Conservation (phyloP, 176 grass and related monocot species). For the Zizania latifolia region DNA sequence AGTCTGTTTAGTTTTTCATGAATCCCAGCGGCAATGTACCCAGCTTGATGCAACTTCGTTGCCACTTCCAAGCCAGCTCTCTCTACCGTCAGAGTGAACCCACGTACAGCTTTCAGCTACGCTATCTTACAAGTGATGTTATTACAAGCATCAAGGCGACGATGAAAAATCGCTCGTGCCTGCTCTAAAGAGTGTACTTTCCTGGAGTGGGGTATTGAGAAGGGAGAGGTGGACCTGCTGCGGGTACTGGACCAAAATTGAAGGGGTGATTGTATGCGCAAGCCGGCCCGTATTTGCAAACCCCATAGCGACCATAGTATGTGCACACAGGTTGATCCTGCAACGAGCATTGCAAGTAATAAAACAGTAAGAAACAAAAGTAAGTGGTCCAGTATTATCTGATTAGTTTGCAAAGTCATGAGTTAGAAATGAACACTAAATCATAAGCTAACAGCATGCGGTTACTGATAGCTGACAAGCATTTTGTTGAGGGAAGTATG, state of each 20-base stretch:
- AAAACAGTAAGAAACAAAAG: neutral
- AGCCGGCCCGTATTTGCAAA: slow-evolving; percentile 74
- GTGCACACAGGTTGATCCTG: slow-evolving; percentile 80
- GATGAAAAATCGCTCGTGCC: slow-evolving; percentile 20
- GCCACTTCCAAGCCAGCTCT: slow-evolving; percentile 22
- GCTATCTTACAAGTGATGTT: slow-evolving; percentile 52
- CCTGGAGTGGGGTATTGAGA: slow-evolving; percentile 35
- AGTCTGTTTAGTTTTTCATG: neutral
- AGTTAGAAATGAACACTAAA: neutral
- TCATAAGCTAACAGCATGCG: neutral
- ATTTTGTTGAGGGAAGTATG: neutral
- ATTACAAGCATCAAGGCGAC: slow-evolving; percentile 29
- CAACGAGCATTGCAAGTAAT: slow-evolving; percentile 3
- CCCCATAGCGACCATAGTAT: slow-evolving; percentile 59
- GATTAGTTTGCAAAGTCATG: neutral
- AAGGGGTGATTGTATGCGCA: slow-evolving; percentile 80
- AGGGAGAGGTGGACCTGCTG: slow-evolving; percentile 38
- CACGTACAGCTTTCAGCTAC: slow-evolving; percentile 19
- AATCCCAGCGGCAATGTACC: slow-evolving; percentile 17
- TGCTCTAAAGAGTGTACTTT: slow-evolving; percentile 33
- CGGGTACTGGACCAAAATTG: slow-evolving; percentile 35
- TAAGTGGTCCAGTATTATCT: neutral
- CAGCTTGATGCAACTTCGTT: slow-evolving; percentile 51
- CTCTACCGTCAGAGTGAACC: no score
- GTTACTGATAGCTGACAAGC: neutral